Evolutionary conservation across 2,329 filamentous ascomycete species (phyloP).

Genomic region (Venturia oleaginea): DNA sequence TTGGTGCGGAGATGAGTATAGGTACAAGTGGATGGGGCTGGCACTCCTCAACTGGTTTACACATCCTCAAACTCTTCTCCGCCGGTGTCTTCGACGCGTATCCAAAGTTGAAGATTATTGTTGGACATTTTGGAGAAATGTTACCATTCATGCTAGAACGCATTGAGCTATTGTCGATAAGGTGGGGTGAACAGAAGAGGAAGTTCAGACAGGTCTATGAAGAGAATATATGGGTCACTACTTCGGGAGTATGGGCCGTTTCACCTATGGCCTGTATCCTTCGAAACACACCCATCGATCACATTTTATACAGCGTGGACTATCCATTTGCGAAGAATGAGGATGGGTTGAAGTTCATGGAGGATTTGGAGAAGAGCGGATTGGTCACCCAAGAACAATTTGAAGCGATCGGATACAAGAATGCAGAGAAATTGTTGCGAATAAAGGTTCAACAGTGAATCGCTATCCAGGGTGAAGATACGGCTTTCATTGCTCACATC

Average conservation of each 20-base stretch:
- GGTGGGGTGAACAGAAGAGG: conserved; percentile 25
- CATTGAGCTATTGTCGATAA: conserved; percentile 23
- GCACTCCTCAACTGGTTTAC: conserved; percentile 42
- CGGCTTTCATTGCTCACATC: too few species aligned
- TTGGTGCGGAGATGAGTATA: conserved; percentile 25
- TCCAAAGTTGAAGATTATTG: conserved; percentile 45
- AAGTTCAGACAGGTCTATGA: conserved; percentile 44
- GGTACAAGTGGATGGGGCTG: conserved; percentile 40
- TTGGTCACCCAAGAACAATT: conserved; percentile 42
- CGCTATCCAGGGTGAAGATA: too few species aligned
- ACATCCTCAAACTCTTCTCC: conserved; percentile 42
- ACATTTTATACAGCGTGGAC: conserved; percentile 48
- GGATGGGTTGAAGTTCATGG: conserved; percentile 39
- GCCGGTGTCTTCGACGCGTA: conserved; percentile 47
- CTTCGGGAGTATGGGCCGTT: conserved; percentile 44
- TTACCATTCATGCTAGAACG: conserved; percentile 48
- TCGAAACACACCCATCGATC: conserved; percentile 39
- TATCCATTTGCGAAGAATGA: conserved; percentile 47
- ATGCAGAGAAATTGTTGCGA: conserved; percentile 39
- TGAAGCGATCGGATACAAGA: conserved; percentile 40
- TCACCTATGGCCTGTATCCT: conserved; percentile 37
- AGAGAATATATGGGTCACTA: conserved; percentile 50
- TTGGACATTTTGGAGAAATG: conserved; percentile 46
- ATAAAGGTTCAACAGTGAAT: conserved; percentile 8
- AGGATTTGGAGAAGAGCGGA: conserved; percentile 40